Conservation (phyloP, 208 protist species). For the Leishmania gerbilli region DNA sequence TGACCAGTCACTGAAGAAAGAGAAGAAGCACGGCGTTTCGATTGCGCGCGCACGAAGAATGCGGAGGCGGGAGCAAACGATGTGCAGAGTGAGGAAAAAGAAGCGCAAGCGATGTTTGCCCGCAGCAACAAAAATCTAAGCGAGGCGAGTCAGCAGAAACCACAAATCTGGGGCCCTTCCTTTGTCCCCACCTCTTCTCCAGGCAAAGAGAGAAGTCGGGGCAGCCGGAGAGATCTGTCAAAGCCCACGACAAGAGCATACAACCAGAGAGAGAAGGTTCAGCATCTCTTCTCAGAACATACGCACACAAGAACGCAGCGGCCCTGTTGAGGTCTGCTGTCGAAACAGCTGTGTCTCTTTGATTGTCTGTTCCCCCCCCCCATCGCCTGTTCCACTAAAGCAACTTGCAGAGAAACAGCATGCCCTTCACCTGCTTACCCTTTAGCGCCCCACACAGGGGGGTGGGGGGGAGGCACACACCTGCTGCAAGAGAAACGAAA, state of each 20-base stretch:
- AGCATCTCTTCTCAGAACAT: not conserved
- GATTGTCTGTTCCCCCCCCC: not conserved
- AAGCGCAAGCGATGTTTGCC: not conserved
- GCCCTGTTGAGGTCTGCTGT: not conserved
- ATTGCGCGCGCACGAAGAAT: not conserved
- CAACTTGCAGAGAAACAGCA: not conserved
- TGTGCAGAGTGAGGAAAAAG: not conserved
- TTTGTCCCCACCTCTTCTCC: not conserved
- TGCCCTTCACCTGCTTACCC: not conserved
- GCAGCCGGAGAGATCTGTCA: not conserved
- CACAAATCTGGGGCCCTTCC: not conserved
- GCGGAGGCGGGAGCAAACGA: not conserved
- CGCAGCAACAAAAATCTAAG: not conserved
- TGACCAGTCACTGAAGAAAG: constrained; percentile 8
- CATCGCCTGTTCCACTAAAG: not conserved
- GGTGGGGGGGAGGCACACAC: not conserved
- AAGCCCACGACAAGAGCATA: not conserved
- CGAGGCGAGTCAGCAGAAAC: not conserved
- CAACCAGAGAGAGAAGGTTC: not conserved
- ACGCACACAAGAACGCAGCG: not conserved
- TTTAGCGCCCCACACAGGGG: not conserved
- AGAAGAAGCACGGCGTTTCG: constrained; percentile 11
- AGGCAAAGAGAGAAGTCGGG: not conserved
- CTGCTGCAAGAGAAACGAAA: not conserved
- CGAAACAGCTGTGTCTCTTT: not conserved